Base-by-base conservation (phyloP, 176 grass and related monocot species). In the Oryza glumipatula region DNA sequence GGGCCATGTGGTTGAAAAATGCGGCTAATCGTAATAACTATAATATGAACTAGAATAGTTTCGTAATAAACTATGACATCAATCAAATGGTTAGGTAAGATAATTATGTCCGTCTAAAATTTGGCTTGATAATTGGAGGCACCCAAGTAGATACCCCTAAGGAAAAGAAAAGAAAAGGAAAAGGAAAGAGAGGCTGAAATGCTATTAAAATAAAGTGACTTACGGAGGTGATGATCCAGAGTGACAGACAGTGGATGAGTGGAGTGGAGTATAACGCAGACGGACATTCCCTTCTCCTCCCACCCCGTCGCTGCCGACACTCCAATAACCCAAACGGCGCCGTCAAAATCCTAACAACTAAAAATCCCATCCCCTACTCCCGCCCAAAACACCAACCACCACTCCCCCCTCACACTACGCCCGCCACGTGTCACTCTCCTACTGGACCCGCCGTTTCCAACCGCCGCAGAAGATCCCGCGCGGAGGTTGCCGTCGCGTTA, bases 251-350 rank as follows among this genome's bases (percentile, higher is more conserved):
- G 39, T 21, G 54, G 36, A 32, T 36, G 4, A 56, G 52, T 21
- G 54, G 19, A 63, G 58, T 63, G 58, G 21, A 22, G n/a, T 10
- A 3, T 63, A 63, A n/a, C 14, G n/a, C 58, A 63, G 58, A 63
- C 58, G 58, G 58, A 63, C 69, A 82, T 80, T 38, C 51, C 6
- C 51, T 7, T 78, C 39, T 8, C 7, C 7, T 41, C 38, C 26
- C 9, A 8, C 24, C 24, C 39, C 11, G 19, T 63, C 41, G 49
- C 81, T 38, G 88, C 83, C 88, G 88, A 85, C 83, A 86, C 88
- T 85, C 30, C 51, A 6, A 63, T 82, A 76, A 81, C 38, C 78
- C 30, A 32, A 17, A 17, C 4, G 67, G 36, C 11, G 58, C 68
- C 67, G 80, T 73, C 76, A 52, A 52, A 46, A 60, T 78, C 77